Percentiles rank a stretch among this genome's conserved stretches.
Evolutionary conservation across 2,329 filamentous ascomycete genomes (phyloP).

Genomic region (Neonectria neomacrospora): DNA sequence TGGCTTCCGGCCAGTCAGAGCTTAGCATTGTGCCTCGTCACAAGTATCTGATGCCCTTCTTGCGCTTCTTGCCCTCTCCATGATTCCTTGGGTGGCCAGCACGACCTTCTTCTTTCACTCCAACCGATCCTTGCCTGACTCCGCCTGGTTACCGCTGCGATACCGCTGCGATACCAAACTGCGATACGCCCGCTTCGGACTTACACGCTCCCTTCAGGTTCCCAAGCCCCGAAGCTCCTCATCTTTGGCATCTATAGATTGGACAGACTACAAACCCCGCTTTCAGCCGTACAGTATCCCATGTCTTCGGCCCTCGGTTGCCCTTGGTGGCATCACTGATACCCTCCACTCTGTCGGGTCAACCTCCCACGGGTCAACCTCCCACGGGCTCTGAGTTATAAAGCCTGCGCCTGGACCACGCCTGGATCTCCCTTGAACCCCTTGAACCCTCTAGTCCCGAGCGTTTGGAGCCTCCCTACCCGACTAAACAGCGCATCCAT

Average conservation of each 20-base stretch:
- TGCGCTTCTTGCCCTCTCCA: not conserved
- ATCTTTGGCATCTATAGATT: not conserved
- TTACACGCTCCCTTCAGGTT: constrained; percentile 4
- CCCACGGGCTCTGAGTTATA: not conserved
- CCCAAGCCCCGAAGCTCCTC: constrained; percentile 1
- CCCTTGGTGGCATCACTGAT: not conserved
- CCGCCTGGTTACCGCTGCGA: too few species aligned
- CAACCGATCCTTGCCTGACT: constrained; percentile 11
- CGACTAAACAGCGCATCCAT: not conserved
- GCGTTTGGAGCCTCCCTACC: constrained; percentile 1
- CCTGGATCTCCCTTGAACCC: not conserved
- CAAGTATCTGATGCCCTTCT: constrained; percentile 6
- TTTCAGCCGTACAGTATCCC: not conserved
- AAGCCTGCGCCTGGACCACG: not conserved
- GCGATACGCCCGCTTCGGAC: constrained; percentile 4
- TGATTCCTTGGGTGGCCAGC: not conserved
- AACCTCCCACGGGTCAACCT: not conserved
- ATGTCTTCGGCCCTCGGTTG: constrained; percentile 4
- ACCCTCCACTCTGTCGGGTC: not conserved
- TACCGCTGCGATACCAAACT: not conserved
- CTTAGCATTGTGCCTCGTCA: constrained; percentile 1
- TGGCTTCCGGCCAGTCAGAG: not conserved
- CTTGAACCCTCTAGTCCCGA: constrained; percentile 4
- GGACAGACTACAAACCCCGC: not conserved
- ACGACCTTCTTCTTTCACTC: constrained; percentile 11